Evolutionary conservation across 768 basidiomycete species (phyloP), one percentile per base, ranked within the genome.

Genomic region (Tulasnella sp.): DNA sequence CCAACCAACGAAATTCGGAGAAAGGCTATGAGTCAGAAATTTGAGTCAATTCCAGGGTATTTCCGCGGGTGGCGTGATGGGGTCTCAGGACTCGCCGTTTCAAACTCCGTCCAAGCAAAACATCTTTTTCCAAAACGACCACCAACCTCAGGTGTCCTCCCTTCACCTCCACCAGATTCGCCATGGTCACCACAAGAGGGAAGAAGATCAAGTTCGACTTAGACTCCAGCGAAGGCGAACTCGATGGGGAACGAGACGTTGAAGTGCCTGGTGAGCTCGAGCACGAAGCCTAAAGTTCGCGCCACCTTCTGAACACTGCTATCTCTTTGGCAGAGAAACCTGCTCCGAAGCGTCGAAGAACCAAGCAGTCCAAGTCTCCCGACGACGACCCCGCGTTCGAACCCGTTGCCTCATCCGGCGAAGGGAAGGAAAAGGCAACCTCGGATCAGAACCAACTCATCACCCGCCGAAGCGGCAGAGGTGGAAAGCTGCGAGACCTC

Each of bases 401-500:
- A 2, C 29, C 61, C 1, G 13, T 0, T 18, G 35, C 61, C 9
- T 67, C 61, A 11, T 67, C 61, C 4, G 16, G 5, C 26, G 35
- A 26, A 67, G 32, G 32, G 6, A 67, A 67, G 61, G 61, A 26
- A 9, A 67, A 67, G 11, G 61, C 29, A 67, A 35, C 29, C 3
- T 10, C 61, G 10, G 32, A 67, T 67, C 61, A 32, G 61, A 13
- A 26, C 32, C n/a, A 29, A 15, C 61, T 67, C 61, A 67, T 67
- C 61, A 67, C 61, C 15, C 26, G 61, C 11, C 29, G 61, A 5
- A 32, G 16, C 61, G 11, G 11, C 16, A 67, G 18, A 67, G 61
- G 61, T 20, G 79, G 79, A 32, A 78, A 77, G 61, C 79, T 80
- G n/a, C 51, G 35, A 16, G 69, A 74, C 55, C 29, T 80, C 35